Base-by-base conservation (phyloP, 2,329 filamentous ascomycete species). In the Shiraia sp. region DNA sequence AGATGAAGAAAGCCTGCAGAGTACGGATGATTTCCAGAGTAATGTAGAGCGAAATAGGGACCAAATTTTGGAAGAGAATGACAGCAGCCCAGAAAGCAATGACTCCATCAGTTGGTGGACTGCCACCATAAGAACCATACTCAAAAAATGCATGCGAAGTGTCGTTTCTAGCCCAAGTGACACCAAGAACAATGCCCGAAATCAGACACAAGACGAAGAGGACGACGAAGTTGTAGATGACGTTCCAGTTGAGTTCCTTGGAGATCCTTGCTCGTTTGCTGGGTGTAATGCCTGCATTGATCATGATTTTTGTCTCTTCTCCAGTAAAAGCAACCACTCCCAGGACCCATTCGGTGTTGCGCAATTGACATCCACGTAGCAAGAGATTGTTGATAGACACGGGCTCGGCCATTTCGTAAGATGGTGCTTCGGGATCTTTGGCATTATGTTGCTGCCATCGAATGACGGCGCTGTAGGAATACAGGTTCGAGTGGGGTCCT, bases 291-390 rank as follows among this genome's bases (percentile, higher is more conserved):
- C 93, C 93, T 19, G 93, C 88, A 66, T 99, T 99, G 75, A 96
- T 87, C 93, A 99, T 99, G 68, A 96, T 97, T 74, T 97, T 99
- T 24, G 92, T 96, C 68, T 99, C 92, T 63, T 91, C 85, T 24
- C 93, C 93, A 10, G 93, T 97, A 72, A 95, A 99, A 13, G 95
- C 77, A 35, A 97, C 92, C 3, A 99, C 81, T 38, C 91, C 93
- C 5, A 99, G 79, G 39, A 90, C 80, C 93, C 93, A 99, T 63
- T 97, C 91, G 0, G 93, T 99, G 68, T 97, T 99, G 53, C 91
- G 84, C 34, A 99, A 73, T 57, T 90, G 95, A 72, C 90, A 96
- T 40, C 93, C 93, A 76, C 93, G 87, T 31, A 99, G 82, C 22
- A 99, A 80, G 51, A 97, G 72, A 63, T 99, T 99, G 77, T 96